phyloP scores from a whole-genome alignment of 148 eudicot species.

The Rhododendron simsii region DNA sequence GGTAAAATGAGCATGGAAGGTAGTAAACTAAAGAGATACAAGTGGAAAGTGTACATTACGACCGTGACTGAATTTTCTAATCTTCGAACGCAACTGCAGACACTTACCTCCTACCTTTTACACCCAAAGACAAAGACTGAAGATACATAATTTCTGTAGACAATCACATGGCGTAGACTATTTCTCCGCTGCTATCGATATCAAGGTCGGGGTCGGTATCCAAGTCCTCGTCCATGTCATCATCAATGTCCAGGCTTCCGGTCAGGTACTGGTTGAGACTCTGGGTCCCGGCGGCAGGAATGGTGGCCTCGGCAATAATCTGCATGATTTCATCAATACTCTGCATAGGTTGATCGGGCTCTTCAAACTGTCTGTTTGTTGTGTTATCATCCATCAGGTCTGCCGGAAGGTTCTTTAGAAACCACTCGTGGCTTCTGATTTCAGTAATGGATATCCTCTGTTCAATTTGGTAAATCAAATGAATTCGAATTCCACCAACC shows the following conservation, averaged over 20 bases:
- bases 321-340: slow-evolving; percentile 77
- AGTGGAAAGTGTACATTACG: not conserved
- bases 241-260: slow-evolving; percentile 30
- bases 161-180: slow-evolving; percentile 78
- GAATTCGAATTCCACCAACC: not conserved
- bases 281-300: slow-evolving; percentile 85
- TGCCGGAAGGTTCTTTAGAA: slow-evolving; percentile 76
- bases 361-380: slow-evolving; percentile 67
- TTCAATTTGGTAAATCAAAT: not conserved
- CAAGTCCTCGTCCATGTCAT: slow-evolving; percentile 80
- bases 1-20: not conserved
- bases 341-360: slow-evolving; percentile 93
- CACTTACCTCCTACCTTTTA: not conserved
- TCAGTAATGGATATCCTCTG: slow-evolving; percentile 91
- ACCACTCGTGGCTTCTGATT: slow-evolving; percentile 77
- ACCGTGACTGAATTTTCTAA: not conserved
- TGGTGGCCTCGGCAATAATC: slow-evolving; percentile 86
- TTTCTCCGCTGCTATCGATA: slow-evolving; percentile 90
- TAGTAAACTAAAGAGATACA: not conserved
- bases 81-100: not conserved
- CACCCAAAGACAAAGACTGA: not conserved
- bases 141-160: not conserved
- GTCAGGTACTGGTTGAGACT: slow-evolving; percentile 10
- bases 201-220: slow-evolving; percentile 59
- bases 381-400: slow-evolving; percentile 74